Evolutionary conservation across 208 protist species (phyloP).

Genomic region (Cochliopodium minus): DNA sequence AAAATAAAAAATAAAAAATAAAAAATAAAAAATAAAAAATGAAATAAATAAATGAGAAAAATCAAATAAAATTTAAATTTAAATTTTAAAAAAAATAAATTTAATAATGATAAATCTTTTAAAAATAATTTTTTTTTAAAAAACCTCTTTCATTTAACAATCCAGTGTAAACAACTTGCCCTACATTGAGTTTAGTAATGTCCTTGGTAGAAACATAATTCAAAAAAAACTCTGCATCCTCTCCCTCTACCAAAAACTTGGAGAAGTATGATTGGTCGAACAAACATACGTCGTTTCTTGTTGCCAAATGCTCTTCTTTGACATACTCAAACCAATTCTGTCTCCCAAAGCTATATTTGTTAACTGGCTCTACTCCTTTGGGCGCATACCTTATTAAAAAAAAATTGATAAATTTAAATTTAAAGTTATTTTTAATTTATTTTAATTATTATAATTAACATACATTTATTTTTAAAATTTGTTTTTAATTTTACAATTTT

Average conservation of each 20-base stretch:
- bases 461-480: no score
- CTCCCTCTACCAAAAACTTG: constrained; percentile 3
- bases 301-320: no score
- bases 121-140: constrained; percentile 2
- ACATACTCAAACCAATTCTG: no score
- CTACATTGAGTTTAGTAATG: neutral
- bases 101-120: constrained; percentile 1
- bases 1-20: constrained; percentile 6
- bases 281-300: no score
- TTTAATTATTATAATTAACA: no score
- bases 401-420: no score
- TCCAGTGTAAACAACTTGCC: neutral
- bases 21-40: neutral
- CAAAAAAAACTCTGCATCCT: constrained; percentile 8
- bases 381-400: no score
- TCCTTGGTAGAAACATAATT: constrained; percentile 3
- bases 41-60: constrained; percentile 9
- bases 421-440: no score
- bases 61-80: constrained; percentile 7
- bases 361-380: no score
- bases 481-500: no score
- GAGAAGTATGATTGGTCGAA: constrained; percentile 7
- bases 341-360: no score
- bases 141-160: constrained; percentile 3
- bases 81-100: constrained; percentile 11